A percentile compares a stretch with the other conserved stretches of the same genome.
Conservation (phyloP, 768 basidiomycete species). For the Sarcomyxa edulis region DNA sequence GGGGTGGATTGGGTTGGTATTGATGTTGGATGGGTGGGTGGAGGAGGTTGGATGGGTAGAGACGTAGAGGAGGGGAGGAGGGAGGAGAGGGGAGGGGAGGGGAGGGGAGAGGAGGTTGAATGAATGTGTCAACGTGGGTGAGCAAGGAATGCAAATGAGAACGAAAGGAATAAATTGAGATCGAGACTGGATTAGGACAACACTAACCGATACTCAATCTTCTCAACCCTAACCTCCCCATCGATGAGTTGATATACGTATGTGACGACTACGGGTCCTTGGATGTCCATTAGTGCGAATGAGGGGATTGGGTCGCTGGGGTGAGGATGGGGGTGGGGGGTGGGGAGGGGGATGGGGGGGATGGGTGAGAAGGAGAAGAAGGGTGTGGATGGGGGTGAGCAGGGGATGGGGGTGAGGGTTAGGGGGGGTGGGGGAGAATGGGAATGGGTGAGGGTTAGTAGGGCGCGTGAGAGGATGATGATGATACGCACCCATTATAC, state of each 20-base stretch:
- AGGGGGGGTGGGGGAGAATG: slow-evolving; percentile 12
- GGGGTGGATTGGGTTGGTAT: too few relatives aligned
- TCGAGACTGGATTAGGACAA: too few relatives aligned
- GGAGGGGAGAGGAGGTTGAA: too few relatives aligned
- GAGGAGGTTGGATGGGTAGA: too few relatives aligned
- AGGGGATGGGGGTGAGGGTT: too few relatives aligned
- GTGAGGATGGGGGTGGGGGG: slow-evolving; percentile 10
- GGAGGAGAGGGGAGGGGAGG: too few relatives aligned
- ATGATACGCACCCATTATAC: slow-evolving; percentile 50
- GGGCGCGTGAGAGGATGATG: not conserved
- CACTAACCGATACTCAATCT: slow-evolving; percentile 75
- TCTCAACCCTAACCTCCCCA: slow-evolving; percentile 90
- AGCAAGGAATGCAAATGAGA: too few relatives aligned
- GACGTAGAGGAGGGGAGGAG: too few relatives aligned
- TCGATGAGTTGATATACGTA: slow-evolving; percentile 96
- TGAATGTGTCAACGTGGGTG: too few relatives aligned
- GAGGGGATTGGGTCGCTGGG: slow-evolving; percentile 83
- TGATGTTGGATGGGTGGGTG: too few relatives aligned
- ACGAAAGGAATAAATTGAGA: too few relatives aligned
- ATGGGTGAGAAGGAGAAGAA: not conserved
- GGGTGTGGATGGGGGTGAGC: not conserved
- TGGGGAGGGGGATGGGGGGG: slow-evolving; percentile 10
- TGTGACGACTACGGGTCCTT: slow-evolving; percentile 94
- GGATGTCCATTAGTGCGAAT: slow-evolving; percentile 97
- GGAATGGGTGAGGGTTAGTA: slow-evolving; percentile 1